Base-by-base conservation (phyloP, 805 yeast species). In the Candida railenensis region DNA sequence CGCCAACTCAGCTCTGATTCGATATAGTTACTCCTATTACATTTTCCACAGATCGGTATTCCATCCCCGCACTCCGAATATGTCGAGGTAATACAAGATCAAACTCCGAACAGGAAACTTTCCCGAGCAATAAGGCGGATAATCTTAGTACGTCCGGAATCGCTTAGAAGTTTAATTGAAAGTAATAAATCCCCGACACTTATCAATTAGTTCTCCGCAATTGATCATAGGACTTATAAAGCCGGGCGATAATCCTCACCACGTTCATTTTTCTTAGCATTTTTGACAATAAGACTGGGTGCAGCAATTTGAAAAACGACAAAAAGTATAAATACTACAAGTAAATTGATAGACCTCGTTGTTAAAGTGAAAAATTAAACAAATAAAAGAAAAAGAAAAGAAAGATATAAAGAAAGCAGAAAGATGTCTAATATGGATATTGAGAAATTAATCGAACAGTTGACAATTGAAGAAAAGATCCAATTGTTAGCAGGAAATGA, bases 401-500 rank as follows among this genome's bases (percentile, higher is more conserved):
- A 7, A 25, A 25, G 30, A 25, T 25, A 7, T 25, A 25, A 25
- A 25, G 11, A 11, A 11, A 11, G 5, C 11, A 11, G 9, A 25
- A 25, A 25, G 5, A 25, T 25, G 30, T 25, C 30, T 5, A 7
- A 5, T 5, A 7, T 67, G 12, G 66, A 67, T 52, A 57, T 68
- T 37, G 73, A 67, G 8, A 32, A 46, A 15, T 48, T 69, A 32
- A 42, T 69, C 42, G 53, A 49, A 15, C 59, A 67, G 44, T 59
- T 69, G 43, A 68, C 71, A 15, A 53, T 67, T 38, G 53, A 54
- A 37, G 73, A 69, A 46, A 69, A 69, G 49, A 59, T 69, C 51
- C 59, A 69, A 3, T 60, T 69, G 25, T 59, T 69, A 43, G 70
- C 73, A 14, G 74, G 74, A 3, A 44, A 48, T 20, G 82, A 78